phyloP scores from a whole-genome alignment of 441 rosid genomes.

The Biscutella laevigata region DNA sequence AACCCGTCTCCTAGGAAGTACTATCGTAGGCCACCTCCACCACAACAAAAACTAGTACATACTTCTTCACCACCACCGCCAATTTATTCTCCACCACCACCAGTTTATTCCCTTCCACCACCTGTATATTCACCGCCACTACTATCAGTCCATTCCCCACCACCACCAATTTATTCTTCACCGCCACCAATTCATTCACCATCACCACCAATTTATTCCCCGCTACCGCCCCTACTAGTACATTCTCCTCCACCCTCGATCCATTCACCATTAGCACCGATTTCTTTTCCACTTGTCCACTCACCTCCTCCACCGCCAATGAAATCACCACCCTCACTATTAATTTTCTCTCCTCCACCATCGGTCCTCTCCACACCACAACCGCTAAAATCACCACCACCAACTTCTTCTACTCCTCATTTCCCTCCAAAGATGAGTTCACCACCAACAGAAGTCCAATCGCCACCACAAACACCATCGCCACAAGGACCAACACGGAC shows the following conservation, averaged over 20 bases:
- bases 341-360: constrained; percentile 9
- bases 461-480: constrained; percentile 24
- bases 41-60: background rate
- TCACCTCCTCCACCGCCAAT: too few relatives aligned
- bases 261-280: background rate
- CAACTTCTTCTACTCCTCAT: constrained; percentile 14
- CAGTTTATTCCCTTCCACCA: background rate
- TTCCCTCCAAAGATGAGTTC: background rate
- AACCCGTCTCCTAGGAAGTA: constrained; percentile 17
- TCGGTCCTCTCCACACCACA: constrained; percentile 21
- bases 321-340: background rate
- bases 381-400: constrained; percentile 23
- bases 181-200: constrained; percentile 15
- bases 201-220: background rate
- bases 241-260: background rate
- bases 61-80: background rate
- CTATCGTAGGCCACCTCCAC: constrained; percentile 14
- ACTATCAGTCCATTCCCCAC: background rate
- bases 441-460: constrained; percentile 17
- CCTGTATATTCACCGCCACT: background rate
- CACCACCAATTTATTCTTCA: constrained; percentile 18
- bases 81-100: background rate
- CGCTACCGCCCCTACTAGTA: constrained; percentile 4
- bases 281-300: background rate
- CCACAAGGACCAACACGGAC: constrained; percentile 10